Evolutionary conservation across 208 protist genomes (phyloP).

Genomic region (Endotrypanum monterogeii): DNA sequence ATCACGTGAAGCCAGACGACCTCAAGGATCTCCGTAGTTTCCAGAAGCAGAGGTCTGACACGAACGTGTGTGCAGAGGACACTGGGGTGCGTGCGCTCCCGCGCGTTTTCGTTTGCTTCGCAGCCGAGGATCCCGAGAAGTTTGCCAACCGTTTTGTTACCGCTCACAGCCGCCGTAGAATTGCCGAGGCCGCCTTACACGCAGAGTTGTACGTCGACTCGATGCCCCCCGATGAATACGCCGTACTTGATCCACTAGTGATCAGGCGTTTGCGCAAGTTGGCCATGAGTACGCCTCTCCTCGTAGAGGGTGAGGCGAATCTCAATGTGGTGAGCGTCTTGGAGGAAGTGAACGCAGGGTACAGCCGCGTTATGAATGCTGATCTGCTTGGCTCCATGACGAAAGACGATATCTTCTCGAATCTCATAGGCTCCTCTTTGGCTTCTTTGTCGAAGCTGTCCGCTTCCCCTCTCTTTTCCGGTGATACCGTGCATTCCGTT

Average conservation of each 20-base stretch:
- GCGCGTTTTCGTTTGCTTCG: slow-evolving; percentile 91
- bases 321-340: slow-evolving; percentile 67
- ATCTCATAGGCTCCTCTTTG: slow-evolving; percentile 35
- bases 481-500: slow-evolving; percentile 6
- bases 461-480: slow-evolving; percentile 34
- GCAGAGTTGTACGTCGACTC: slow-evolving; percentile 93
- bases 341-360: slow-evolving; percentile 87
- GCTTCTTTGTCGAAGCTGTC: slow-evolving; percentile 4
- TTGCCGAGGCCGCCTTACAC: slow-evolving; percentile 81
- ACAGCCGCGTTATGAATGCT: slow-evolving; percentile 88
- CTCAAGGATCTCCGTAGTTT: background rate
- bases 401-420: slow-evolving; percentile 47
- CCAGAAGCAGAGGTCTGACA: background rate
- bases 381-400: slow-evolving; percentile 77
- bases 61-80: background rate
- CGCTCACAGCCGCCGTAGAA: slow-evolving; percentile 70
- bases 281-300: slow-evolving; percentile 69
- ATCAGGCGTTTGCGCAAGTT: slow-evolving; percentile 60
- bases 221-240: slow-evolving; percentile 94
- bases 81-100: slow-evolving; percentile 30
- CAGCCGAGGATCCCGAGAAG: slow-evolving; percentile 89
- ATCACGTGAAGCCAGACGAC: slow-evolving; percentile 13
- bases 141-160: slow-evolving; percentile 91
- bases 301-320: slow-evolving; percentile 75
- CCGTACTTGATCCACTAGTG: slow-evolving; percentile 67